phyloP scores from a whole-genome alignment of 768 basidiomycete genomes.

The Podaxis sp. region DNA sequence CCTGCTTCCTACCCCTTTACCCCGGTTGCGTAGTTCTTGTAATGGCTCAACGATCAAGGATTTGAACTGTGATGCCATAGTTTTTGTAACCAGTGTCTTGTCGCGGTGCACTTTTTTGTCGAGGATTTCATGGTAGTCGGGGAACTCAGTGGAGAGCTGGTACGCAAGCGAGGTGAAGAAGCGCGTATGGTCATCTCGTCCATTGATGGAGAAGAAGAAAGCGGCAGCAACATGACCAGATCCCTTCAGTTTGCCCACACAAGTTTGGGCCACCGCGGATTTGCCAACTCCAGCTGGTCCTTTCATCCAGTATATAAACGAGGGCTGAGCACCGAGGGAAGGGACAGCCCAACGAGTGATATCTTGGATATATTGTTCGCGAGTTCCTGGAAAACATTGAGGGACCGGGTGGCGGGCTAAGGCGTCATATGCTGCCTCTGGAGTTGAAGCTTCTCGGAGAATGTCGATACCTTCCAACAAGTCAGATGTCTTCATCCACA shows the following conservation, averaged over 20 bases:
- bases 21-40: neutral
- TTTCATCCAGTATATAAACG: neutral
- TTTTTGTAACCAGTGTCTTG: neutral
- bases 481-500: too few relatives aligned
- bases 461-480: neutral
- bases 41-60: neutral
- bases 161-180: conserved; percentile 10
- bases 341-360: conserved; percentile 3
- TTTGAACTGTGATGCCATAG: neutral
- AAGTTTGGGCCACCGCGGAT: conserved; percentile 5
- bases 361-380: conserved; percentile 8
- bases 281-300: conserved; percentile 2
- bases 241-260: neutral
- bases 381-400: conserved; percentile 13
- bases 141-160: neutral
- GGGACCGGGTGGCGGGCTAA: neutral
- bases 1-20: neutral
- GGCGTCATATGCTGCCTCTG: neutral
- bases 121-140: neutral
- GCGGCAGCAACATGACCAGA: neutral
- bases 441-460: neutral
- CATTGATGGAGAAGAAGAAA: conserved; percentile 9
- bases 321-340: neutral
- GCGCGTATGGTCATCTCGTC: neutral
- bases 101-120: neutral